Conservation (phyloP, 148 eudicot species). For the Hydrangea macrophylla region DNA sequence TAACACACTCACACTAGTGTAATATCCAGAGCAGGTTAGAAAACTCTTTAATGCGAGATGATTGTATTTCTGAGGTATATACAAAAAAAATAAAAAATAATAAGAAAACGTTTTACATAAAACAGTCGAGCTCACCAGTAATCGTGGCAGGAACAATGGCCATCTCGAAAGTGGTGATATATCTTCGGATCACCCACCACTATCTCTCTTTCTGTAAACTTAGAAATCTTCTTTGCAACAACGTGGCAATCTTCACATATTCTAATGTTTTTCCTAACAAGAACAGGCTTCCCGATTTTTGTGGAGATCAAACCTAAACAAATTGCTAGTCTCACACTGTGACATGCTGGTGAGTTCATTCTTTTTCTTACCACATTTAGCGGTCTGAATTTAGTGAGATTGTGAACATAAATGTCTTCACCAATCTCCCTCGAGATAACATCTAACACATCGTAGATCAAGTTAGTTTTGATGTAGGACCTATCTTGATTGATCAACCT, state of each 20-base stretch:
- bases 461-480: constrained; percentile 30
- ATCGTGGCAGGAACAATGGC: constrained; percentile 69
- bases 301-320: constrained; percentile 54
- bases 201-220: constrained; percentile 48
- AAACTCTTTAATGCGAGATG: too few species aligned
- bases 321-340: constrained; percentile 62
- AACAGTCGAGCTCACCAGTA: constrained; percentile 52
- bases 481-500: constrained; percentile 45
- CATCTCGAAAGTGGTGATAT: constrained; percentile 66
- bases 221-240: constrained; percentile 53
- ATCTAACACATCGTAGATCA: constrained; percentile 48
- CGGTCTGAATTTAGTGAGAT: constrained; percentile 36
- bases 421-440: constrained; percentile 36
- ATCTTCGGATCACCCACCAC: constrained; percentile 75
- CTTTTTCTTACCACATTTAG: constrained; percentile 28
- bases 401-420: constrained; percentile 26
- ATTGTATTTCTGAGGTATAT: too few species aligned
- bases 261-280: constrained; percentile 54
- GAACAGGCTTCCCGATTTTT: constrained; percentile 37
- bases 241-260: constrained; percentile 64
- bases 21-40: too few species aligned
- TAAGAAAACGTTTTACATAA: too few species aligned
- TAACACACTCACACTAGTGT: too few species aligned
- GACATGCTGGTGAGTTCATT: constrained; percentile 37
- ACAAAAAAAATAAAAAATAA: too few species aligned